Percentiles rank a stretch among this genome's conserved stretches.
Conservation (phyloP, 129 eudicot genomes). For the Cynara cardunculus region DNA sequence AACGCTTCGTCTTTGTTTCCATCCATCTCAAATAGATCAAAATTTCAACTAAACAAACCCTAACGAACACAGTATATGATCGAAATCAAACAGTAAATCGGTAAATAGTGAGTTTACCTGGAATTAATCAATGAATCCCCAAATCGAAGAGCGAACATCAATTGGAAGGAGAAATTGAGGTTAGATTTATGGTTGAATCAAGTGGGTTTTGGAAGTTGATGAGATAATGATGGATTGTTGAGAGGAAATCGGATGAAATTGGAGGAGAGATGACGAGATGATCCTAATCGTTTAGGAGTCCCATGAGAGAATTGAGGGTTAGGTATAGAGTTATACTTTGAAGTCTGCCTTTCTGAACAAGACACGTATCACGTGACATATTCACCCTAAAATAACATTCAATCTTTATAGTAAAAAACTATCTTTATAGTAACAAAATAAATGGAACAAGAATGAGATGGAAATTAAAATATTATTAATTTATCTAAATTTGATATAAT, state of each 20-base stretch:
- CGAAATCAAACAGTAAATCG: not conserved
- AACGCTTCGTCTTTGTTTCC: conserved; percentile 88
- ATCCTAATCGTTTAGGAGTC: conserved; percentile 2
- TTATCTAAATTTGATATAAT: too few species aligned
- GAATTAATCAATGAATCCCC: not conserved
- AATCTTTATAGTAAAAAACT: too few species aligned
- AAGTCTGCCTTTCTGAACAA: conserved; percentile 5
- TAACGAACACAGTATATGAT: not conserved
- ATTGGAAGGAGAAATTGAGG: not conserved
- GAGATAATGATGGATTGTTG: not conserved
- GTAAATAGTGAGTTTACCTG: conserved; percentile 8
- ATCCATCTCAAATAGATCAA: conserved; percentile 43
- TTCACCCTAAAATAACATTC: too few species aligned
- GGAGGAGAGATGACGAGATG: not conserved
- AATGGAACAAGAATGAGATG: too few species aligned
- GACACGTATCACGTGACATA: not conserved
- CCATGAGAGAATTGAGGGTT: not conserved
- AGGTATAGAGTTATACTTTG: conserved; percentile 15
- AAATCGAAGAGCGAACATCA: not conserved
- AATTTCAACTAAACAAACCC: not conserved
- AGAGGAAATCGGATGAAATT: not conserved
- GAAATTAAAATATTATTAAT: too few species aligned
- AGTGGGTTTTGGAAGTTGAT: not conserved
- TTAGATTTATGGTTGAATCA: not conserved
- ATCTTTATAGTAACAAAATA: too few species aligned